Conservation (phyloP, 2,329 filamentous ascomycete genomes). For the Monosporascus sp. region DNA sequence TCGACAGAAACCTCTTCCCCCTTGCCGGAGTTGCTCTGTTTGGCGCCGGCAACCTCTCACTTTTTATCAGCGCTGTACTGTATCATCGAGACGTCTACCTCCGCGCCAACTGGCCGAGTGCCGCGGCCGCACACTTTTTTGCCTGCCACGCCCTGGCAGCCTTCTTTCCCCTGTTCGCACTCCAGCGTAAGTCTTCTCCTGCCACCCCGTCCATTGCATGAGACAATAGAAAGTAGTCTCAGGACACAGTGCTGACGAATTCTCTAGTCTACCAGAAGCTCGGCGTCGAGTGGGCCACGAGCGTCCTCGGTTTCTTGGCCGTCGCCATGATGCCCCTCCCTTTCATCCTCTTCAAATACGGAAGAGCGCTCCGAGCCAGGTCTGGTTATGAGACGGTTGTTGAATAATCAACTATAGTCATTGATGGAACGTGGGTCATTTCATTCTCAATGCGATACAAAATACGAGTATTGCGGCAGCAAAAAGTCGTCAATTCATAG, state of each 20-base stretch:
- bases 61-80: conserved; percentile 43
- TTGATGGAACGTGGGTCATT: not conserved
- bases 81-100: conserved; percentile 50
- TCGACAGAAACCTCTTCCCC: conserved; percentile 45
- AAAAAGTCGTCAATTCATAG: not conserved
- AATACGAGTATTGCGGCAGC: not conserved
- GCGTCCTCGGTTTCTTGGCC: conserved; percentile 42
- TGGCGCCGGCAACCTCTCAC: conserved; percentile 54
- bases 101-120: conserved; percentile 50
- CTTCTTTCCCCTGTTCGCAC: conserved; percentile 55
- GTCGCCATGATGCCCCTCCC: conserved; percentile 45
- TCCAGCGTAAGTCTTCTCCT: conserved; percentile 41
- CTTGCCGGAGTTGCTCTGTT: conserved; percentile 50
- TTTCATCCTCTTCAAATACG: conserved; percentile 47
- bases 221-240: not conserved
- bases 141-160: conserved; percentile 50
- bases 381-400: conserved; percentile 35
- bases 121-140: conserved; percentile 54
- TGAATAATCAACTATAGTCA: conserved; percentile 6
- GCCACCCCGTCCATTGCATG: not conserved
- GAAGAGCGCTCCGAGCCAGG: conserved; percentile 33
- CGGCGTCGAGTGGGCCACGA: conserved; percentile 42
- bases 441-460: not conserved
- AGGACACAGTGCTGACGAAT: not conserved
- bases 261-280: conserved; percentile 37